Evolutionary conservation across 768 basidiomycete genomes (phyloP).

Genomic region (Chalciporus pseudorubinellus): DNA sequence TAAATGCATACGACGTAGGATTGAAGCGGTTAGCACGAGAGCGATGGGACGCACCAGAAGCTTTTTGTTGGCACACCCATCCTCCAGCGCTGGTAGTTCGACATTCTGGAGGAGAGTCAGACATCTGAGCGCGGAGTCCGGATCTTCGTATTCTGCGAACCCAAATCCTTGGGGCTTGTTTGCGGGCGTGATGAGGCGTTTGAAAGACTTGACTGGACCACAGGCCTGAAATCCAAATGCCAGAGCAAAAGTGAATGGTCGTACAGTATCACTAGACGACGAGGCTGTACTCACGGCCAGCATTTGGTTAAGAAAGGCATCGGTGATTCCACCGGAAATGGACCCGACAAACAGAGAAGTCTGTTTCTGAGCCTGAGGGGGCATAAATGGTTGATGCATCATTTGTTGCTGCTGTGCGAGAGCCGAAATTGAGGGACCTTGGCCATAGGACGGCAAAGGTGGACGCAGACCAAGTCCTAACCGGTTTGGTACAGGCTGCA

Average conservation of each 20-base stretch:
- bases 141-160: constrained; percentile 94
- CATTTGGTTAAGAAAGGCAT: constrained; percentile 74
- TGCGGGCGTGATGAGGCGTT: constrained; percentile 86
- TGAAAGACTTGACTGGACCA: constrained; percentile 86
- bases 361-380: constrained; percentile 66
- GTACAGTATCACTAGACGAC: background rate
- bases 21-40: constrained; percentile 17
- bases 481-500: constrained; percentile 72
- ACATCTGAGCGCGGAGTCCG: constrained; percentile 84
- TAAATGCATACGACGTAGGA: constrained; percentile 38
- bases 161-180: constrained; percentile 97
- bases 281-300: constrained; percentile 56
- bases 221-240: constrained; percentile 59
- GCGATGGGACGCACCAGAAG: constrained; percentile 57
- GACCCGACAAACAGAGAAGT: constrained; percentile 88
- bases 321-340: constrained; percentile 90
- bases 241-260: background rate
- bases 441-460: constrained; percentile 83
- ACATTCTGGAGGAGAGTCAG: constrained; percentile 61
- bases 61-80: constrained; percentile 60
- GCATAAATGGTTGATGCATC: constrained; percentile 57
- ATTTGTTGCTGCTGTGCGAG: constrained; percentile 82
- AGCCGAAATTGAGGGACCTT: constrained; percentile 89
- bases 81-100: constrained; percentile 60
- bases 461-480: constrained; percentile 87